Evolutionary conservation across 441 rosid genomes (phyloP).

Genomic region (Syzygium syzygioides): DNA sequence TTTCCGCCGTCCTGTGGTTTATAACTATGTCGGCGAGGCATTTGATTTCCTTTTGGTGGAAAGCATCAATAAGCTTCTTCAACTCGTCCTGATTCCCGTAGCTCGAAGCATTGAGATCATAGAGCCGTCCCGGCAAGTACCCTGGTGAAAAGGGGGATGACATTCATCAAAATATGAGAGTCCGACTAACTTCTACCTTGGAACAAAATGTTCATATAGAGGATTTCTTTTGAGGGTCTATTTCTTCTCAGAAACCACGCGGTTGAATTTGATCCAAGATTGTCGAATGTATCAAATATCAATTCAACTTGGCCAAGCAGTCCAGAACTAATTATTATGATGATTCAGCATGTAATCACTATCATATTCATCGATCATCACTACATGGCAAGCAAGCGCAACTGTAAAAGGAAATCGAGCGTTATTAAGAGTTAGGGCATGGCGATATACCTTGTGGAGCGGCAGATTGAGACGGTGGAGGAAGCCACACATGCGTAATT

Average conservation of each 20-base stretch:
- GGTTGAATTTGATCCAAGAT: not conserved
- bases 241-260: not conserved
- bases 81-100: conserved; percentile 57
- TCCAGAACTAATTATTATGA: not conserved
- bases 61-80: conserved; percentile 41
- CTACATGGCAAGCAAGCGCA: not conserved
- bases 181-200: not conserved
- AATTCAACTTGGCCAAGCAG: not conserved
- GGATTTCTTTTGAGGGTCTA: not conserved
- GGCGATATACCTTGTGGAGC: conserved; percentile 29
- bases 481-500: conserved; percentile 73
- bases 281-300: not conserved
- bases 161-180: not conserved
- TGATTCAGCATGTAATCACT: not conserved
- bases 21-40: conserved; percentile 76
- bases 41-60: conserved; percentile 55
- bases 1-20: conserved; percentile 81
- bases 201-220: not conserved
- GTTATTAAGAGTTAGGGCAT: not conserved
- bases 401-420: not conserved
- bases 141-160: conserved; percentile 25
- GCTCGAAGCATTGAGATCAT: conserved; percentile 65
- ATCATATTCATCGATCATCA: not conserved
- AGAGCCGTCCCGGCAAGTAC: conserved; percentile 81
- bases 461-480: conserved; percentile 67